phyloP scores from a whole-genome alignment of 345 rosid species.

The Lenwebbia sp. region DNA sequence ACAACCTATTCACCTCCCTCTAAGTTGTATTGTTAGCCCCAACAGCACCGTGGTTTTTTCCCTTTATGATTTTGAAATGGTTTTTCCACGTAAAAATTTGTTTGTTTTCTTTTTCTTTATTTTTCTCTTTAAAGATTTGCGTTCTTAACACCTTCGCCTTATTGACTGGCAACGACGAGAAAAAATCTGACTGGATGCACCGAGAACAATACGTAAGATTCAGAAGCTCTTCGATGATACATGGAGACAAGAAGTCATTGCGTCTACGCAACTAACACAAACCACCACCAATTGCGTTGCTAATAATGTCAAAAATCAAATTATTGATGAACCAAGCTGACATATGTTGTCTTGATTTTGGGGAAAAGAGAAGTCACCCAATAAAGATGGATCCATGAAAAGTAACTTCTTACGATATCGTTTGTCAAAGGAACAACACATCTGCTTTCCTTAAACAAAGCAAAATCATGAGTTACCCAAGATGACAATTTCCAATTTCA shows the following conservation, averaged over 20 bases:
- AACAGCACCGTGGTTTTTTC: no score
- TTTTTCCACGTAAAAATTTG: no score
- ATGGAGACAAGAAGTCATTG: not conserved
- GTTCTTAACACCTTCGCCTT: no score
- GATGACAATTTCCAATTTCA: not conserved
- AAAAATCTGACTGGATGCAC: no score
- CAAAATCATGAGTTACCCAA: not conserved
- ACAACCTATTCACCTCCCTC: no score
- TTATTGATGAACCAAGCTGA: not conserved
- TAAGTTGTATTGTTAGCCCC: no score
- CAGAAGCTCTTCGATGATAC: not conserved
- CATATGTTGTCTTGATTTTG: not conserved
- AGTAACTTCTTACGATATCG: not conserved
- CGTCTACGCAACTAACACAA: not conserved
- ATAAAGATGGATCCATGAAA: not conserved
- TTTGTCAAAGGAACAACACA: not conserved
- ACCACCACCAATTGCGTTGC: not conserved
- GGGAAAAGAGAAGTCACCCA: not conserved
- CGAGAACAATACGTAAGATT: not conserved
- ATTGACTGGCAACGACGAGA: no score
- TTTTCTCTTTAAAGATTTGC: no score
- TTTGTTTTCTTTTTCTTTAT: no score
- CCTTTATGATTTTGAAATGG: no score
- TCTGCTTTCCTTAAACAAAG: not conserved
- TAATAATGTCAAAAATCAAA: not conserved